A percentile compares a stretch with the other conserved stretches of the same genome.
Evolutionary conservation across 257 asterid species (phyloP).

Genomic region (Solanum arcanum): DNA sequence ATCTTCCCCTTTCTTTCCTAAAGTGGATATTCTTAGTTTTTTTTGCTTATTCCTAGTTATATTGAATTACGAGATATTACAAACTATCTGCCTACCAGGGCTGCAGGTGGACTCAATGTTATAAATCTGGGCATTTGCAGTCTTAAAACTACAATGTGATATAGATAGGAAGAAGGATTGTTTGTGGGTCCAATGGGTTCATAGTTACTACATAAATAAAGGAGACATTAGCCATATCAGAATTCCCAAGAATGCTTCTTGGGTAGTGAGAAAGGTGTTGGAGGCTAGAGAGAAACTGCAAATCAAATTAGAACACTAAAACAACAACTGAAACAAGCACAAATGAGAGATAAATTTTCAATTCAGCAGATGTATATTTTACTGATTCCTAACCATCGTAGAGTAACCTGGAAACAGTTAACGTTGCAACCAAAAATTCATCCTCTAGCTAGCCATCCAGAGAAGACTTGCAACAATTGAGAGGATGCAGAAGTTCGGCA

Average conservation of each 20-base stretch:
- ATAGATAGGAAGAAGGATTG: background rate
- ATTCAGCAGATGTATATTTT: background rate
- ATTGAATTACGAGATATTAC: too few relatives aligned
- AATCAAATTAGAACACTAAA: too few relatives aligned
- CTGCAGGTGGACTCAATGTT: background rate
- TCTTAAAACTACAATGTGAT: background rate
- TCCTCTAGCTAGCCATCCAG: background rate
- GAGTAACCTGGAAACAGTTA: background rate
- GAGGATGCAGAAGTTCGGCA: too few relatives aligned
- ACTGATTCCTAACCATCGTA: too few relatives aligned
- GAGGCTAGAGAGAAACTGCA: background rate
- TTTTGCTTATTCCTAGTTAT: too few relatives aligned
- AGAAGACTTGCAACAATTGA: background rate
- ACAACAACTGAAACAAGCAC: background rate
- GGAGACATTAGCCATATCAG: background rate
- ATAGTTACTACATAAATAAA: background rate
- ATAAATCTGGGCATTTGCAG: too few relatives aligned
- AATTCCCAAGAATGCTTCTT: background rate
- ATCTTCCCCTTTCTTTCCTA: too few relatives aligned
- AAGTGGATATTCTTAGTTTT: too few relatives aligned
- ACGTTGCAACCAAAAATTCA: background rate
- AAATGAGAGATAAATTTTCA: background rate
- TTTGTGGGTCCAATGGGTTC: background rate
- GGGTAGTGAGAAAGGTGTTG: background rate
- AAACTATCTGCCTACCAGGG: too few relatives aligned